These are phyloP conservation scores for Acer saccharum DNA, from an alignment of 345 rosid genomes.

Conservation along the genomic window DNA sequence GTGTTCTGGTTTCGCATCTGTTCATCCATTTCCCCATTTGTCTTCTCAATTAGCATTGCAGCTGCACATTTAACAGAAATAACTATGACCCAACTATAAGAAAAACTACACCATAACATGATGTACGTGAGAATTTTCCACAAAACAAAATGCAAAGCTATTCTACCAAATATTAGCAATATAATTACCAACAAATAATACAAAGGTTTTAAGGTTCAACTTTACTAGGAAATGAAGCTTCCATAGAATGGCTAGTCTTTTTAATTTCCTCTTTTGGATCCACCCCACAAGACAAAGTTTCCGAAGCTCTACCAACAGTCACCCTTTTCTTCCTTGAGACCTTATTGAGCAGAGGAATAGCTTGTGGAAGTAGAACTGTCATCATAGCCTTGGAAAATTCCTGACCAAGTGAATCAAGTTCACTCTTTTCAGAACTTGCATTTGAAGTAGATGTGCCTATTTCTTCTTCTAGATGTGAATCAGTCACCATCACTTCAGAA, in stretches of 20 bases:
- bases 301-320: slow-evolving; percentile 16
- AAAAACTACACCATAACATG: background rate
- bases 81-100: slow-evolving; percentile 12
- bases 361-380: slow-evolving; percentile 88
- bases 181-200: slow-evolving; percentile 2
- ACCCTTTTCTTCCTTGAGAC: slow-evolving; percentile 46
- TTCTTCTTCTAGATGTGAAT: slow-evolving; percentile 48
- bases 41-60: slow-evolving; percentile 25
- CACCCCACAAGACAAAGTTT: slow-evolving; percentile 24
- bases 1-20: slow-evolving; percentile 22
- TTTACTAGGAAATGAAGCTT: slow-evolving; percentile 37
- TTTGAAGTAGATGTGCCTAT: slow-evolving; percentile 39
- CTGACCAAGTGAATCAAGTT: slow-evolving; percentile 56
- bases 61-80: slow-evolving; percentile 34
- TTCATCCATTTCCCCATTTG: slow-evolving; percentile 25
- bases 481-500: slow-evolving; percentile 41
- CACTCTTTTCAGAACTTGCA: slow-evolving; percentile 44
- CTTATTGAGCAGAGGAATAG: slow-evolving; percentile 72
- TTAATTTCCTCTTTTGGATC: slow-evolving; percentile 29
- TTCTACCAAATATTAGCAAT: background rate
- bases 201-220: slow-evolving; percentile 6
- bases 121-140: background rate
- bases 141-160: background rate
- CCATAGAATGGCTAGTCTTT: slow-evolving; percentile 28
- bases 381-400: slow-evolving; percentile 74